A percentile compares a stretch with the other conserved stretches of the same genome.
These are phyloP conservation scores for Phellopilus nigrolimitatus DNA, from an alignment of 1,284 basidiomycete species.

Conservation along the genomic window DNA sequence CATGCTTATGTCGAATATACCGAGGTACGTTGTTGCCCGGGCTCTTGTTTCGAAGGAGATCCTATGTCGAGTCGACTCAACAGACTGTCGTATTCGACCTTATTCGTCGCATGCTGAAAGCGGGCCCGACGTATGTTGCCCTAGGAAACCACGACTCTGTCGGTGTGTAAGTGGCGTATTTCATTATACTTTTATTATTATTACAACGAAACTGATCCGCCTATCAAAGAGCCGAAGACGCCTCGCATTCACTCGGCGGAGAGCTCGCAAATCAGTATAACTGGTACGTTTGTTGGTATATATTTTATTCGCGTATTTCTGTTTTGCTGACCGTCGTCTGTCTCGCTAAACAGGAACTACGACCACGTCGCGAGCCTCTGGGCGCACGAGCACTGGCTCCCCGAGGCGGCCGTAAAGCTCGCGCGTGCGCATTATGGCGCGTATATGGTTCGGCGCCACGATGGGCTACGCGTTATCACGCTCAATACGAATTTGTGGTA, in stretches of 20 bases:
- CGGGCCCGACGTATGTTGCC: slow-evolving; percentile 66
- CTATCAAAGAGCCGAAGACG: slow-evolving; percentile 53
- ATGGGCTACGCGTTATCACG: slow-evolving; percentile 70
- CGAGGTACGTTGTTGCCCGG: too few relatives aligned
- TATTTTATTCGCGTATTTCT: slow-evolving; percentile 2
- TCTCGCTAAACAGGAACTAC: slow-evolving; percentile 52
- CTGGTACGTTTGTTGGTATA: slow-evolving; percentile 40
- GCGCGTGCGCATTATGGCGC: slow-evolving; percentile 70
- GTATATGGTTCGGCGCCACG: slow-evolving; percentile 63
- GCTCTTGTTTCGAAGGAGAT: too few relatives aligned
- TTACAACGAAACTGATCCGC: slow-evolving; percentile 1
- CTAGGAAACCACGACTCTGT: slow-evolving; percentile 78
- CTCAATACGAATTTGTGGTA: slow-evolving; percentile 73
- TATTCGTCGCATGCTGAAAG: slow-evolving; percentile 53
- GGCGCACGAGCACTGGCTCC: slow-evolving; percentile 69
- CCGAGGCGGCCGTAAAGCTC: slow-evolving; percentile 47
- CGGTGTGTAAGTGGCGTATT: slow-evolving; percentile 40
- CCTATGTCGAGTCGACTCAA: not conserved
- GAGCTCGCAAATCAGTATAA: slow-evolving; percentile 54
- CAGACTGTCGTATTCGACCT: slow-evolving; percentile 65
- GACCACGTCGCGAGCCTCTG: slow-evolving; percentile 67
- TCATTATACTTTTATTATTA: slow-evolving; percentile 7
- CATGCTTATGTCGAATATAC: slow-evolving; percentile 8
- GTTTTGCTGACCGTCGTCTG: not conserved
- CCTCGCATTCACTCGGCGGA: slow-evolving; percentile 53